Percentiles rank a stretch among this genome's conserved stretches.
Evolutionary conservation across 495 filamentous ascomycete species (phyloP).

Genomic region (Neurospora tetrasperma): DNA sequence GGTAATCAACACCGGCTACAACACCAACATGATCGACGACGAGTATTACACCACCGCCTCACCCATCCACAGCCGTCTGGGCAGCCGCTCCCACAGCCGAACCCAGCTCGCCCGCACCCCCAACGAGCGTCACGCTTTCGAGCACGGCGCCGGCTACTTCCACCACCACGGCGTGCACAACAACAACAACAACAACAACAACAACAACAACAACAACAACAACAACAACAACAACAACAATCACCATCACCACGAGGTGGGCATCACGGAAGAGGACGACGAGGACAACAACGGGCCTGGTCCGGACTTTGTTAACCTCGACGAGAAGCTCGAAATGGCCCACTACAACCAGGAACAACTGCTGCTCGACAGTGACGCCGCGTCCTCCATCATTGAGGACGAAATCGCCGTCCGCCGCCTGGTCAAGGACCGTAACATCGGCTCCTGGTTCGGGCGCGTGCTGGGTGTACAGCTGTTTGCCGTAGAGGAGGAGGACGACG

Average conservation of each 20-base stretch:
- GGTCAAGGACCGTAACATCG: conserved; percentile 51
- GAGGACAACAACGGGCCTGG: conserved; percentile 33
- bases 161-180: conserved; percentile 12
- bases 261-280: conserved; percentile 6
- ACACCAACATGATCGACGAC: conserved; percentile 19
- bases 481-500: conserved; percentile 48
- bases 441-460: conserved; percentile 62
- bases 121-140: conserved; percentile 1
- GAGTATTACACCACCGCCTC: conserved; percentile 28
- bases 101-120: conserved; percentile 13
- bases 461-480: conserved; percentile 71
- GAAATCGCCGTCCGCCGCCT: conserved; percentile 46
- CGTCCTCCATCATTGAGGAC: conserved; percentile 25
- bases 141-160: conserved; percentile 37
- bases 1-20: conserved; percentile 4
- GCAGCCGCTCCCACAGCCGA: conserved; percentile 35
- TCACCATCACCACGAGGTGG: conserved; percentile 8
- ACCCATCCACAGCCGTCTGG: conserved; percentile 28
- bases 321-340: conserved; percentile 36
- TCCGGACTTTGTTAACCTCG: conserved; percentile 51
- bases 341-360: conserved; percentile 7
- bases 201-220: background rate
- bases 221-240: no score
- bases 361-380: conserved; percentile 21
- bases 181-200: no score